Evolutionary conservation across 2,329 filamentous ascomycete species (phyloP), one percentile per base, ranked within the genome.

Genomic region (Colletotrichum sublineola): DNA sequence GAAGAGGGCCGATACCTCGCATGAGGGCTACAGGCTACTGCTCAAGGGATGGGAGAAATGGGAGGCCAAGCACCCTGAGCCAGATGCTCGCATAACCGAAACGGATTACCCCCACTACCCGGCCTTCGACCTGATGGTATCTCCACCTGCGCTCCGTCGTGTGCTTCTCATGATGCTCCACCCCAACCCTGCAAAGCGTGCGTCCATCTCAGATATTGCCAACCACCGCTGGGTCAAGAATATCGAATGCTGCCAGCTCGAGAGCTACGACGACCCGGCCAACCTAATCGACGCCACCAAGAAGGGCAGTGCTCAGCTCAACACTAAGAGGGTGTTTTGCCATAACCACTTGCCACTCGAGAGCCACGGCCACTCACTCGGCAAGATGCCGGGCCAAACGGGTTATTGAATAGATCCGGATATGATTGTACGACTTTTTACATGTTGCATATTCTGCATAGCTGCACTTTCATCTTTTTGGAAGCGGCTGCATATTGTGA

Each of bases 111-210:
- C 93, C 20, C 87, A 87, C 73, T 89, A 91, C 74, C 82, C 85
- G 38, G 88, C 89, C 20, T 88, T 95, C 48, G 93, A 96, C 79
- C 82, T 84, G 20, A 85, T 82, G 50, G 84, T 95, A 74, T 91
- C 91, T 76, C 91, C 92, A 40, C 89, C 90, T 1, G 89, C 90
- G 3, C 86, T 95, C 68, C 91, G 92, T 71, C 90, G 91, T 14
- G 83, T 97, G 5, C 82, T 97, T 14, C 83, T 96, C 63, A 91
- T 89, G 79, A 97, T 97, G 94, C 86, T 97, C 42, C 91, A 97
- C 80, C 94, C 94, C 0, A 85, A 95, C 75, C 94, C 95, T 0
- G 81, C 83, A 9, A 90, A 90, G 79, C 92, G 95, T 53, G 90
- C 92, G 75, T 89, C 86, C 38, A 93, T 96, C 63, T 82, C 87